Base-by-base conservation (phyloP, 306 rosid species). In the Pyrus communis region DNA sequence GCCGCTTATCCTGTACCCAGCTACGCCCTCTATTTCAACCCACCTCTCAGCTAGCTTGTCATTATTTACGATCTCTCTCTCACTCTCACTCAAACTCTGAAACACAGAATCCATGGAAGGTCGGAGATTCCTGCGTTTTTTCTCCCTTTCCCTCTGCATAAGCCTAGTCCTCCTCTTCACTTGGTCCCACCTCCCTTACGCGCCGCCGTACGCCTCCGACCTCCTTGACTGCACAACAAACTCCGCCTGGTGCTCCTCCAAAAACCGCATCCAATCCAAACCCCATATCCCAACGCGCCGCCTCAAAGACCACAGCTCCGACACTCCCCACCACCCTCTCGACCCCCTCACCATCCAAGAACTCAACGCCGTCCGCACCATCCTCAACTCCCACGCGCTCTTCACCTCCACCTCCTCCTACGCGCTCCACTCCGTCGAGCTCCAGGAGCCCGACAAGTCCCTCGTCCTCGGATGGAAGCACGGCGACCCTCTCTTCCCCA, bases 341-440 rank as follows among this genome's bases (percentile, higher is more conserved):
- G 98, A 94, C 82, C 98, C 96, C 27, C 71, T 94, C 55, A 94
- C 97, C 19, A 30, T 90, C 40, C 66, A 55, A n/a, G 98, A 94
- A 69, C 65, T 91, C 80, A 89, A 84, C 70, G 55, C 33, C 59
- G 85, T 88, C 18, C 83, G 80, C 2, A 63, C 88, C 71, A 78
- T 90, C 78, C 88, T 94, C 70, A 77, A 87, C 35, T 22, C 85
- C 40, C 86, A 90, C 73, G 78, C 85, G 40, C 90, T 88, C 67
- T 85, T 91, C 76, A 46, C 75, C 43, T 82, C 77, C 27, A 52
- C 91, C 15, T 67, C 87, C 0, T 23, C 75, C 7, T 83, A 78
- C 83, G 25, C 82, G 25, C 78, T 91, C 43, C 88, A 89, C 82
- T 82, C 92, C 8, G 2, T 94, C 21, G 88, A 79, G 42, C 93